phyloP scores from a whole-genome alignment of 2,329 filamentous ascomycete genomes.

The Penicillium sp. region DNA sequence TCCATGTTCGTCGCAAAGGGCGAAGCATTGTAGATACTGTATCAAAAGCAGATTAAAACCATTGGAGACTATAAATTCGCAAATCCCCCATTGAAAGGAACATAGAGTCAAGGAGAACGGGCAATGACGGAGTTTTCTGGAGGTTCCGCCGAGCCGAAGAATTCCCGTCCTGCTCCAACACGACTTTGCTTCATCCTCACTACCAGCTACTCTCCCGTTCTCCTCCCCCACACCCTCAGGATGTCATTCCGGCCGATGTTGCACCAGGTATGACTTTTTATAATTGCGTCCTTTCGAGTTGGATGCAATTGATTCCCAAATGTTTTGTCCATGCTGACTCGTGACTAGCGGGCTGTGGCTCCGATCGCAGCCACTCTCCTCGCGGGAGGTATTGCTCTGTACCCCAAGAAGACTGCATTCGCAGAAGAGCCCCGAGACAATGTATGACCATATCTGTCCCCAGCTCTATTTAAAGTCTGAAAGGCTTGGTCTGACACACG shows the following conservation, averaged over 20 bases:
- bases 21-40: conserved; percentile 13
- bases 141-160: conserved; percentile 23
- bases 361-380: conserved; percentile 35
- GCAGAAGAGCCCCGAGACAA: conserved; percentile 36
- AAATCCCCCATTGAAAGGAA: conserved; percentile 7
- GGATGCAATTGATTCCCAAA: conserved; percentile 12
- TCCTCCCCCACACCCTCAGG: conserved; percentile 19
- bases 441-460: conserved; percentile 22
- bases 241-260: conserved; percentile 38
- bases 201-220: conserved; percentile 12
- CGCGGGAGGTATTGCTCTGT: conserved; percentile 33
- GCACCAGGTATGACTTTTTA: conserved; percentile 27
- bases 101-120: conserved; percentile 14
- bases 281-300: neutral
- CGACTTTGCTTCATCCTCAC: conserved; percentile 22
- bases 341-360: conserved; percentile 32
- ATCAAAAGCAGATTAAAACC: conserved; percentile 4
- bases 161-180: conserved; percentile 24
- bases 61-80: conserved; percentile 1
- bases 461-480: neutral
- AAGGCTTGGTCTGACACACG: conserved; percentile 10
- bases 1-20: conserved; percentile 33
- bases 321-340: conserved; percentile 19
- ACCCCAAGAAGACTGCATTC: conserved; percentile 35
- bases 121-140: conserved; percentile 27